A percentile compares a stretch with the other conserved stretches of the same genome.
These are phyloP conservation scores for Coemansia sp. DNA, from an alignment of 192 early-diverging fungal species.

Conservation along the genomic window DNA sequence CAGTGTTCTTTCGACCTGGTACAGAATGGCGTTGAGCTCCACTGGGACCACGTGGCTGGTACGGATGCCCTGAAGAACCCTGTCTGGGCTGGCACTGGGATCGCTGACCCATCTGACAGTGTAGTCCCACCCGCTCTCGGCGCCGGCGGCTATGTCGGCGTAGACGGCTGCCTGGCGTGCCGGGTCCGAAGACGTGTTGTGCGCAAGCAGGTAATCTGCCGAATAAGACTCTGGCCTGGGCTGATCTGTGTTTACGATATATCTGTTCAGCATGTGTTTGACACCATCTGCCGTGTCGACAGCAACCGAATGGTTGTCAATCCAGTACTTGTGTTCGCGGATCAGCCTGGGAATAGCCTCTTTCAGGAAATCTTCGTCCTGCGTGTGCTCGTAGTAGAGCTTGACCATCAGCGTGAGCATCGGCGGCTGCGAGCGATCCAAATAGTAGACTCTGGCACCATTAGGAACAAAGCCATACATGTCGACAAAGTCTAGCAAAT, in stretches of 20 bases:
- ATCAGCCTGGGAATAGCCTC: conserved; percentile 59
- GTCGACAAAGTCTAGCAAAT: conserved; percentile 64
- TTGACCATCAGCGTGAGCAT: conserved; percentile 70
- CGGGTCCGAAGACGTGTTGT: conserved; percentile 38
- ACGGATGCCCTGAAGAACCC: conserved; percentile 57
- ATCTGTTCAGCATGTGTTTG: conserved; percentile 50
- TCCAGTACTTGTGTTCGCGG: conserved; percentile 69
- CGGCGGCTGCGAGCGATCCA: conserved; percentile 77
- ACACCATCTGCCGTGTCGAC: conserved; percentile 13
- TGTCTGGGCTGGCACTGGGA: conserved; percentile 20
- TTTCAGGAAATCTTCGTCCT: conserved; percentile 51
- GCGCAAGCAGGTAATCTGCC: conserved; percentile 60
- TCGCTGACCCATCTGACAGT: conserved; percentile 62
- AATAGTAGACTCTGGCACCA: conserved; percentile 73
- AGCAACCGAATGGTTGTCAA: conserved; percentile 52
- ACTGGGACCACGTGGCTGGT: conserved; percentile 65
- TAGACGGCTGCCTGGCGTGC: conserved; percentile 47
- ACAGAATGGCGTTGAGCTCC: conserved; percentile 73
- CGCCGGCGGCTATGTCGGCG: conserved; percentile 66
- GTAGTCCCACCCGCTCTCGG: conserved; percentile 78
- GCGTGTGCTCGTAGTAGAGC: conserved; percentile 58
- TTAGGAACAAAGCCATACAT: conserved; percentile 73
- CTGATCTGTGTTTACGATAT: conserved; percentile 55
- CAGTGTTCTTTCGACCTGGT: conserved; percentile 42
- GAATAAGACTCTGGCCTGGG: conserved; percentile 72